Evolutionary conservation across 805 yeast species (phyloP), one percentile per base, ranked within the genome.

Genomic region (Teunomyces lycoperdinae): DNA sequence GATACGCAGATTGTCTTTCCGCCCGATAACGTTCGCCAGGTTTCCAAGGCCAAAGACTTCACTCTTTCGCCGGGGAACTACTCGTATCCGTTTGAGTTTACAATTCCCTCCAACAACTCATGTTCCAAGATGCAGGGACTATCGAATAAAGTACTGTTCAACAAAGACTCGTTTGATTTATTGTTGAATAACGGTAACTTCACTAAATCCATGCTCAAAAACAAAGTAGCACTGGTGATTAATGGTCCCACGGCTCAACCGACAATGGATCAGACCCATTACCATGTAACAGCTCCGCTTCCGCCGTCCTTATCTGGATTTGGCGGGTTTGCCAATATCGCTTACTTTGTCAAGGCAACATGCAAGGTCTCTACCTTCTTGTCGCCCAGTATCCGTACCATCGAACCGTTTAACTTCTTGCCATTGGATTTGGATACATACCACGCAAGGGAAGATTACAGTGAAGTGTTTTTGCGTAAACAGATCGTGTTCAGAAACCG

Each of bases 301-400:
- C 74, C 74, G 0, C 74, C 74, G 1, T 63, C 72, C 2, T 50
- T 67, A n/a, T 51, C 58, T 27, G 70, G 60, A 17, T 58, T 55
- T 55, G 68, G 66, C 10, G 60, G 64, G 32, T 60, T 57, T 57
- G 80, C 78, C 6, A 57, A 61, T 9, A 62, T 81, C 43, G 68
- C 72, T 47, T 83, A 83, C 58, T 83, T 76, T 57, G 71, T 84
- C 46, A 83, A 83, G 61, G 85, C 74, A 8, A 83, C 87, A 0
- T 82, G 83, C 36, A 78, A 77, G 48, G 58, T 83, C 41, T 63
- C 83, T 1, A 71, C 81, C 2, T 56, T 80, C 29, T 65, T 79
- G 47, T 74, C 75, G 46, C 44, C 70, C 26, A 83, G 80, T 50
- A 56, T 75, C 29, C 65, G 87, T 33, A 60, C 73, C 9, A 59